Conservation (phyloP, 2,329 filamentous ascomycete species). For the Ophiostoma novo-ulmi region DNA sequence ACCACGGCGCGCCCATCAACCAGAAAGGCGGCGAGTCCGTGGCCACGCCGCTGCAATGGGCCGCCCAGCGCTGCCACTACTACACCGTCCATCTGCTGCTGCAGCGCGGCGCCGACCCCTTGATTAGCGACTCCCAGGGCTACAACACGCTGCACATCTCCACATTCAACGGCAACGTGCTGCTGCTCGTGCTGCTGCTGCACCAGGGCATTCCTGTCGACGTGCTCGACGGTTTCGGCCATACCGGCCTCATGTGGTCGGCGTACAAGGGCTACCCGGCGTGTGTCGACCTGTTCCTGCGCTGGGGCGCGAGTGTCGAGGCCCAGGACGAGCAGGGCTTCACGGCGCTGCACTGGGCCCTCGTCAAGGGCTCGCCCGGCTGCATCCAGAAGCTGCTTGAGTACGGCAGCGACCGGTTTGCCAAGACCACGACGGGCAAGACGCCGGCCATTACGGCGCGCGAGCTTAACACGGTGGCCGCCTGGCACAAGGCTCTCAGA, state of each 20-base stretch:
- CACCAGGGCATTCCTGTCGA: constrained; percentile 96
- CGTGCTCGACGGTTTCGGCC: constrained; percentile 79
- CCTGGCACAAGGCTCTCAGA: constrained; percentile 39
- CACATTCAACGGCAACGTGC: constrained; percentile 93
- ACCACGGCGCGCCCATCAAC: constrained; percentile 81
- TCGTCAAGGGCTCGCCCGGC: constrained; percentile 84
- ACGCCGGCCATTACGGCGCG: constrained; percentile 78
- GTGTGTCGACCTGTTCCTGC: constrained; percentile 84
- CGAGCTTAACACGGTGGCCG: constrained; percentile 79
- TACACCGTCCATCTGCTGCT: constrained; percentile 92
- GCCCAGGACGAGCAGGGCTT: constrained; percentile 87
- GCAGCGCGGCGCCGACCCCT: constrained; percentile 83
- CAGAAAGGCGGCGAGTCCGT: constrained; percentile 91
- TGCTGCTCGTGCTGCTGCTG: constrained; percentile 79
- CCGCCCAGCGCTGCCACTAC: constrained; percentile 91
- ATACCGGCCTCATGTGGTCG: constrained; percentile 97
- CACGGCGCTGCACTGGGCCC: constrained; percentile 90
- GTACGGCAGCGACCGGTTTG: constrained; percentile 90
- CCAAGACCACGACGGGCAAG: constrained; percentile 83
- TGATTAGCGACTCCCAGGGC: constrained; percentile 87
- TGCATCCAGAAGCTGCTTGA: constrained; percentile 93
- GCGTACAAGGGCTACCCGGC: constrained; percentile 94
- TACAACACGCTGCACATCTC: constrained; percentile 98
- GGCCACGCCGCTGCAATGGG: constrained; percentile 93
- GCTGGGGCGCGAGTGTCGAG: constrained; percentile 93